phyloP scores from a whole-genome alignment of 2,329 filamentous ascomycete genomes.

The Hypoxylon sp. region DNA sequence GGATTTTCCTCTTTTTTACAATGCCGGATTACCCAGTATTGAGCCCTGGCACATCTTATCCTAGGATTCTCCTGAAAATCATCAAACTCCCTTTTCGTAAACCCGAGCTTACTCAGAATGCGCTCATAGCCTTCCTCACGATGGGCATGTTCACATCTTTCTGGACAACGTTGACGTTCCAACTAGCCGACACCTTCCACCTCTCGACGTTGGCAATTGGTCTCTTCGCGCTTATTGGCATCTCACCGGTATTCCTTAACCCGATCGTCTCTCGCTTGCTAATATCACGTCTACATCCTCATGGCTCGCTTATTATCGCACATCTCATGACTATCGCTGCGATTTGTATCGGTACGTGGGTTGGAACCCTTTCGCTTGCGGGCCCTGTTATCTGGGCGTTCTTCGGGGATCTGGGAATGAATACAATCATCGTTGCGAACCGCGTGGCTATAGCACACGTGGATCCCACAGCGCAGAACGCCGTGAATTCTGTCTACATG shows the following conservation, averaged over 20 bases:
- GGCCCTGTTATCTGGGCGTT: slow-evolving; percentile 55
- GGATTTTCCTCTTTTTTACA: slow-evolving; percentile 75
- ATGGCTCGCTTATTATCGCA: slow-evolving; percentile 48
- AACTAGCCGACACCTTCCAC: slow-evolving; percentile 50
- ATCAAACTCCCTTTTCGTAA: slow-evolving; percentile 73
- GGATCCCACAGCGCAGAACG: slow-evolving; percentile 54
- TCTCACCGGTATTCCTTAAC: slow-evolving; percentile 51
- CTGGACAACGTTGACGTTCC: slow-evolving; percentile 62
- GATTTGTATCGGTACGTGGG: slow-evolving; percentile 52
- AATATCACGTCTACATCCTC: slow-evolving; percentile 48
- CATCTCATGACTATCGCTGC: slow-evolving; percentile 41
- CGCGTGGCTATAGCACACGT: slow-evolving; percentile 53
- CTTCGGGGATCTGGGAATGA: slow-evolving; percentile 54
- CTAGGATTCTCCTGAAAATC: slow-evolving; percentile 75
- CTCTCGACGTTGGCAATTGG: slow-evolving; percentile 50
- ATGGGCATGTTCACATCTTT: slow-evolving; percentile 67
- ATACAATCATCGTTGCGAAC: slow-evolving; percentile 53
- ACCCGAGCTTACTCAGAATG: slow-evolving; percentile 78
- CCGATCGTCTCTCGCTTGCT: slow-evolving; percentile 49
- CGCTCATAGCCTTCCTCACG: slow-evolving; percentile 74
- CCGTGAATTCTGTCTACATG: slow-evolving; percentile 58
- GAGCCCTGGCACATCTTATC: slow-evolving; percentile 78
- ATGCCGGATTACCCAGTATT: slow-evolving; percentile 87
- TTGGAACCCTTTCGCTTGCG: slow-evolving; percentile 54
- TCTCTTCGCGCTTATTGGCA: slow-evolving; percentile 51